These are phyloP conservation scores for Triadica sebifera DNA, from an alignment of 345 rosid genomes.

Conservation along the genomic window DNA sequence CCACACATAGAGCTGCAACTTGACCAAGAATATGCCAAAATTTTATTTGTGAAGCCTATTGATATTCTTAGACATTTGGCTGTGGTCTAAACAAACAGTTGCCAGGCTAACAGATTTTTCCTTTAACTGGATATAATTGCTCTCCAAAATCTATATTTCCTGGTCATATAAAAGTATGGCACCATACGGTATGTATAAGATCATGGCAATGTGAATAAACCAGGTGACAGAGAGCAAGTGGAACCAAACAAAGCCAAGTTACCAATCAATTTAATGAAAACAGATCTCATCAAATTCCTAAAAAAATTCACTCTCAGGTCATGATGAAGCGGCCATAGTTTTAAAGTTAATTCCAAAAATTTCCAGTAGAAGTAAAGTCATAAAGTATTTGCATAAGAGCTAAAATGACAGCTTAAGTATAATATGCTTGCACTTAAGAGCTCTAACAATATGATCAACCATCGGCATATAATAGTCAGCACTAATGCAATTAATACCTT, in stretches of 20 bases:
- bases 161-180: background rate
- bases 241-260: background rate
- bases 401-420: background rate
- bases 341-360: background rate
- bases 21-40: background rate
- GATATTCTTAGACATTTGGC: background rate
- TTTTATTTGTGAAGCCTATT: background rate
- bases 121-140: background rate
- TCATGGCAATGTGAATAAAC: background rate
- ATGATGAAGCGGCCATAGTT: background rate
- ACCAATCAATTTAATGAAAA: background rate
- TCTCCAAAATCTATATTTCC: background rate
- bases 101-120: background rate
- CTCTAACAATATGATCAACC: background rate
- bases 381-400: background rate
- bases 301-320: background rate
- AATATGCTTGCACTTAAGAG: background rate
- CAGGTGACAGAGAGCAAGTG: background rate
- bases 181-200: background rate
- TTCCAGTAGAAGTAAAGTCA: background rate
- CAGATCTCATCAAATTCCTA: background rate
- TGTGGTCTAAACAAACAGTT: background rate
- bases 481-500: conserved; percentile 48
- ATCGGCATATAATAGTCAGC: background rate
- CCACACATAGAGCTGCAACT: background rate